Evolutionary conservation across 805 yeast genomes (phyloP).

Genomic region (Schizosaccharomyces japonicus): DNA sequence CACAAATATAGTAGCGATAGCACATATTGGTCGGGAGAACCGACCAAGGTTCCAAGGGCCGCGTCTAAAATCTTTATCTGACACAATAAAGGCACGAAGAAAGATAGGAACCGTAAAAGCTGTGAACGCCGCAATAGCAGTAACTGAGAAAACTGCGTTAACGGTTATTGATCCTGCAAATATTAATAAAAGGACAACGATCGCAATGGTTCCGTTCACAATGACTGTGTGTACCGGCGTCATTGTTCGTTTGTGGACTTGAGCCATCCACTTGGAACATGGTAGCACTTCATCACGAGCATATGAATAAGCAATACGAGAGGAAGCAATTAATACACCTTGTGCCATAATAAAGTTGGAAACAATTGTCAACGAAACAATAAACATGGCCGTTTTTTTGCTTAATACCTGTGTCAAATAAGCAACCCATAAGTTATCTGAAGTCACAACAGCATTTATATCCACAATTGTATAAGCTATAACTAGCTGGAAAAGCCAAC

Average conservation of each 20-base stretch:
- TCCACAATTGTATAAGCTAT: constrained; percentile 30
- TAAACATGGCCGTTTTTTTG: constrained; percentile 20
- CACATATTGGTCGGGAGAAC: constrained; percentile 25
- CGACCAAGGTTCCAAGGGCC: constrained; percentile 49
- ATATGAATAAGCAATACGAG: constrained; percentile 45
- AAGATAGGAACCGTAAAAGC: constrained; percentile 41
- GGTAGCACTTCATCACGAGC: constrained; percentile 50
- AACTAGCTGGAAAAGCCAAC: constrained; percentile 34
- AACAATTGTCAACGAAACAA: constrained; percentile 23
- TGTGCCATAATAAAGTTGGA: constrained; percentile 29
- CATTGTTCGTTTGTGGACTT: constrained; percentile 19
- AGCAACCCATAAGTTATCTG: not conserved
- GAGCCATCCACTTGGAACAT: constrained; percentile 24
- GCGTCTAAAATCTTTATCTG: constrained; percentile 25
- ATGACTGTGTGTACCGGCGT: constrained; percentile 19
- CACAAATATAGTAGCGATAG: constrained; percentile 24
- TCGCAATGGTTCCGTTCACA: constrained; percentile 32
- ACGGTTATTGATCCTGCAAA: constrained; percentile 44
- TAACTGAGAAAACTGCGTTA: constrained; percentile 48
- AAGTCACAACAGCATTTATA: not conserved
- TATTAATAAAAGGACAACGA: constrained; percentile 30
- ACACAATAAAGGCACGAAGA: constrained; percentile 28
- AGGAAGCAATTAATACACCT: constrained; percentile 38
- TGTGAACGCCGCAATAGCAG: constrained; percentile 43
- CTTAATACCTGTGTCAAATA: not conserved